Evolutionary conservation across 495 filamentous ascomycete genomes (phyloP).

Genomic region (Penicillium paxilli): DNA sequence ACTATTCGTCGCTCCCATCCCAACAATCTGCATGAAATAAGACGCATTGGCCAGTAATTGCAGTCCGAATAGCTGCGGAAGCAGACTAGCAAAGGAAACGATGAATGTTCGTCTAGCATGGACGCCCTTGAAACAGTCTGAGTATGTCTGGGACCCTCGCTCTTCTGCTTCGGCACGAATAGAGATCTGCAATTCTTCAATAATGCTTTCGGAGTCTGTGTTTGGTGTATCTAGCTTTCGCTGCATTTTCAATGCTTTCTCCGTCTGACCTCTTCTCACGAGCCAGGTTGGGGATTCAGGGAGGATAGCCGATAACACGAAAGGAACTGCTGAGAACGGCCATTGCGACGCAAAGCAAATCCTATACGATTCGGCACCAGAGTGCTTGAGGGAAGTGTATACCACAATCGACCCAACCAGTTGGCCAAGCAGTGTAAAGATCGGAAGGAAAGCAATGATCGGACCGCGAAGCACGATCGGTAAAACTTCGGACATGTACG

Average conservation of each 20-base stretch:
- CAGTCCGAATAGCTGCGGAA: slow-evolving; percentile 35
- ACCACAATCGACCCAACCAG: slow-evolving; percentile 44
- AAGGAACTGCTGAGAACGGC: slow-evolving; percentile 28
- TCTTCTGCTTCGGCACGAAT: slow-evolving; percentile 27
- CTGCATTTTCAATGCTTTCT: slow-evolving; percentile 17
- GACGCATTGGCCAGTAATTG: slow-evolving; percentile 31
- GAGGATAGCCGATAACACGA: slow-evolving; percentile 13
- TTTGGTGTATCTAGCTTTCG: slow-evolving; percentile 13
- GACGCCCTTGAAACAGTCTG: slow-evolving; percentile 46
- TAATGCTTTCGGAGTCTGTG: slow-evolving; percentile 10
- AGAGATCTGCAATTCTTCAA: slow-evolving; percentile 22
- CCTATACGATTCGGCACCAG: slow-evolving; percentile 19
- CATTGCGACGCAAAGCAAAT: slow-evolving; percentile 35
- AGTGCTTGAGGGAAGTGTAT: slow-evolving; percentile 21
- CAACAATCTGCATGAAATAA: slow-evolving; percentile 37
- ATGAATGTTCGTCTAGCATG: slow-evolving; percentile 49
- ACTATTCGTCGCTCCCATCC: slow-evolving; percentile 30
- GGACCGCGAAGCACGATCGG: slow-evolving; percentile 42
- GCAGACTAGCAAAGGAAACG: slow-evolving; percentile 35
- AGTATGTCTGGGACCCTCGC: slow-evolving; percentile 23
- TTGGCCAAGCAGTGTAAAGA: slow-evolving; percentile 47
- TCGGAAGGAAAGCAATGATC: slow-evolving; percentile 44
- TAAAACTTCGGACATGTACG: slow-evolving; percentile 49
- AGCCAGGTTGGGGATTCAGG: slow-evolving; percentile 27
- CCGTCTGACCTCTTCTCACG: slow-evolving; percentile 5